phyloP scores from a whole-genome alignment of 768 basidiomycete genomes.

The Baorangia bicolor region DNA sequence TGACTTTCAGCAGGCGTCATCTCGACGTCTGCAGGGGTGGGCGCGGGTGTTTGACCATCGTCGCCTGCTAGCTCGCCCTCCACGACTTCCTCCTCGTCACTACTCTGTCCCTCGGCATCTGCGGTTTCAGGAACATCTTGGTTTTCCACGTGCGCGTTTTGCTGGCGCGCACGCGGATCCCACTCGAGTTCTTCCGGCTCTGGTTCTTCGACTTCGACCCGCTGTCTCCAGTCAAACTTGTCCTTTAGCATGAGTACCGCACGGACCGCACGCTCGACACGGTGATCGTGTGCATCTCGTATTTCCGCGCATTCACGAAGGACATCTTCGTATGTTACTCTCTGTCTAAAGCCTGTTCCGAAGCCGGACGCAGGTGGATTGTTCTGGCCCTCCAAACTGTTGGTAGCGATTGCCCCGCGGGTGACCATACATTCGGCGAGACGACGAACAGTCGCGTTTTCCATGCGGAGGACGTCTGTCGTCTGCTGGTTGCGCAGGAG shows the following conservation, averaged over 20 bases:
- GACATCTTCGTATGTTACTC: conserved; percentile 53
- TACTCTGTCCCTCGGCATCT: conserved; percentile 35
- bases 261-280: conserved; percentile 74
- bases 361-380: conserved; percentile 26
- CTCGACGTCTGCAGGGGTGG: conserved; percentile 23
- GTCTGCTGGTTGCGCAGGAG: conserved; percentile 80
- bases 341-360: conserved; percentile 21
- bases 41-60: conserved; percentile 27
- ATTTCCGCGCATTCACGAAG: conserved; percentile 66
- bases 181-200: conserved; percentile 77
- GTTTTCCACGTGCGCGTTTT: conserved; percentile 5
- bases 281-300: conserved; percentile 65
- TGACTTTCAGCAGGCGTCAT: conserved; percentile 15
- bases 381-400: conserved; percentile 45
- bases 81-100: conserved; percentile 39
- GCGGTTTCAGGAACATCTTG: conserved; percentile 17
- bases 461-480: conserved; percentile 66
- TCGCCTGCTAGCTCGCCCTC: conserved; percentile 35
- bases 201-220: conserved; percentile 77
- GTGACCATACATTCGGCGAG: conserved; percentile 67
- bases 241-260: conserved; percentile 78
- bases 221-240: conserved; percentile 78
- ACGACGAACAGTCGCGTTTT: conserved; percentile 70
- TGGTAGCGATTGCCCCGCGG: conserved; percentile 44
- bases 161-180: conserved; percentile 50